phyloP scores from a whole-genome alignment of 176 grass and related monocot species.

The Triticum turgidum region DNA sequence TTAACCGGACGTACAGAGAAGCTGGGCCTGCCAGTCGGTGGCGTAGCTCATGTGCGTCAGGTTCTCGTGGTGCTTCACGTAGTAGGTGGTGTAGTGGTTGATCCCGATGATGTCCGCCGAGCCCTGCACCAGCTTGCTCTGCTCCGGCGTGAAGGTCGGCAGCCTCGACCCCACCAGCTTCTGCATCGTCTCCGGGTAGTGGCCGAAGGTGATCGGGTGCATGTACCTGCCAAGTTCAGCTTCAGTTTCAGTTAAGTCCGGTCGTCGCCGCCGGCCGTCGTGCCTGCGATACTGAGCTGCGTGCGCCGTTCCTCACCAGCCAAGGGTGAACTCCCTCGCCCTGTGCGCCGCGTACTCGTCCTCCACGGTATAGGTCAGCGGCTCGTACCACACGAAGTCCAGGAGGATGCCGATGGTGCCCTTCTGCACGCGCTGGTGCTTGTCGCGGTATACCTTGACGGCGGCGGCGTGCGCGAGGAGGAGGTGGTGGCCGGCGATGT shows the following conservation, averaged over 20 bases:
- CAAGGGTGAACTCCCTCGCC: conserved; percentile 79
- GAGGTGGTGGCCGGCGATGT: conserved; percentile 74
- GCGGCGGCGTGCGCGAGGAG: conserved; percentile 73
- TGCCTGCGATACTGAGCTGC: background rate
- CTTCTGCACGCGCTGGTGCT: conserved; percentile 62
- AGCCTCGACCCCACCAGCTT: conserved; percentile 57
- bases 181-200: conserved; percentile 73
- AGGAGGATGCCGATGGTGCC: conserved; percentile 89
- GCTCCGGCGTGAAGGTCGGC: conserved; percentile 67
- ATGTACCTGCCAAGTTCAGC: conserved; percentile 56
- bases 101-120: conserved; percentile 74
- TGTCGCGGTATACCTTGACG: conserved; percentile 68
- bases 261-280: too few relatives aligned
- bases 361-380: conserved; percentile 49
- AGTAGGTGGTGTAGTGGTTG: conserved; percentile 88
- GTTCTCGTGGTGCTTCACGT: conserved; percentile 43
- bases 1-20: conserved; percentile 39
- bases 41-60: conserved; percentile 41
- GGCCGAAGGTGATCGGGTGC: conserved; percentile 76
- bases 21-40: conserved; percentile 67
- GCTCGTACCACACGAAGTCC: conserved; percentile 87
- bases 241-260: background rate
- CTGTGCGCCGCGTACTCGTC: conserved; percentile 72
- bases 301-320: conserved; percentile 45
- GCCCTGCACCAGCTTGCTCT: conserved; percentile 66